Evolutionary conservation across 2,329 filamentous ascomycete species (phyloP).

Genomic region (Apiospora saccharicola): DNA sequence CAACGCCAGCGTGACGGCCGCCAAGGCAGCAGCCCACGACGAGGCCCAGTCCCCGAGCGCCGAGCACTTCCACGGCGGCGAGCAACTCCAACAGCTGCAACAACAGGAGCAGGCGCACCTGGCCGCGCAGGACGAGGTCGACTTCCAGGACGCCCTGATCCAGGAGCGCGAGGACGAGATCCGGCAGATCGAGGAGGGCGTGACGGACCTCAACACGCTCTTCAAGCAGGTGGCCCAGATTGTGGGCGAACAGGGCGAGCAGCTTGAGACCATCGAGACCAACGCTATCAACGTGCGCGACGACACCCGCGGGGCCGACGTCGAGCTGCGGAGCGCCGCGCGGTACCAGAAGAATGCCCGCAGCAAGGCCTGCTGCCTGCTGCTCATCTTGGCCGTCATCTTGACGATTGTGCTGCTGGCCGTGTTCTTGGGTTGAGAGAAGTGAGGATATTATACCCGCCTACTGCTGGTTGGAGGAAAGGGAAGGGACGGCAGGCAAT

Average conservation of each 20-base stretch:
- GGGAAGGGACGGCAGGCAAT: conserved; percentile 25
- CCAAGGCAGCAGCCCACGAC: conserved; percentile 79
- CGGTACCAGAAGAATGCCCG: conserved; percentile 95
- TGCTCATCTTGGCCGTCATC: conserved; percentile 88
- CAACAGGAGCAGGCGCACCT: conserved; percentile 82
- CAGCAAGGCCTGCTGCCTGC: conserved; percentile 90
- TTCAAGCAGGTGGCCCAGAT: conserved; percentile 99
- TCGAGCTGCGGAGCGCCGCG: conserved; percentile 84
- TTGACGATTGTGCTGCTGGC: conserved; percentile 89
- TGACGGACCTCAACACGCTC: conserved; percentile 93
- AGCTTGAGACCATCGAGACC: conserved; percentile 84
- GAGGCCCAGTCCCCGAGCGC: conserved; percentile 48
- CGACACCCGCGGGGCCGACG: conserved; percentile 84
- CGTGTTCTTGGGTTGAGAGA: conserved; percentile 73
- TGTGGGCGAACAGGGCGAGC: conserved; percentile 90
- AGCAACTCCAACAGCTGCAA: conserved; percentile 63
- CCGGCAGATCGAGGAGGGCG: conserved; percentile 94
- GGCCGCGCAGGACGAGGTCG: conserved; percentile 91
- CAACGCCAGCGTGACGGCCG: conserved; percentile 82
- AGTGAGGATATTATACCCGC: not conserved
- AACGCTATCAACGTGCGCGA: conserved; percentile 86
- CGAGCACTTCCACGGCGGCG: conserved; percentile 47
- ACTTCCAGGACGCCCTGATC: conserved; percentile 96
- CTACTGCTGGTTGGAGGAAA: conserved; percentile 27
- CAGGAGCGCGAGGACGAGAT: conserved; percentile 97